Evolutionary conservation across 2,329 filamentous ascomycete genomes (phyloP), one percentile per base, ranked within the genome.

Genomic region (Hirsutella minnesotensis): DNA sequence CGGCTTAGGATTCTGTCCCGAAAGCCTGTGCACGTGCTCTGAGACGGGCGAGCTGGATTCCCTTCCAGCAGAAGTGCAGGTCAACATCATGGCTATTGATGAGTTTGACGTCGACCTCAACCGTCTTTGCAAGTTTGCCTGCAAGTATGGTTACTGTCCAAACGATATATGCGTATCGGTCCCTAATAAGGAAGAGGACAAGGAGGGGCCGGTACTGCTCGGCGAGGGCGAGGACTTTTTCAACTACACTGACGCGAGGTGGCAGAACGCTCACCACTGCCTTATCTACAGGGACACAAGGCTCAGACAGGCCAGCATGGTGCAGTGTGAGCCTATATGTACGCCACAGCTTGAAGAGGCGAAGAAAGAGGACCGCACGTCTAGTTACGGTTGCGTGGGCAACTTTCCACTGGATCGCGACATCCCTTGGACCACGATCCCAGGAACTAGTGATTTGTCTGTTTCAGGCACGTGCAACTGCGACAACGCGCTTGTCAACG

Each of bases 121-220:
- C 40, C 40, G 40, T 15, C 30, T 42, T 3, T 42, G 40, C 40
- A 42, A 19, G 21, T 42, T 42, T 36, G 30, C 30, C 9, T 36
- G 40, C 40, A 42, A 36, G 20, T 27, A 42, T 20, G 30, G 30
- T 20, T 22, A 22, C 19, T 42, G 40, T n/a, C 30, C 40, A 2
- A 33, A 42, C 7, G 19, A 42, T 7, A n/a, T 42, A 3, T 42
- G 40, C 30, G 15, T 13, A 18, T 8, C 31, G 13, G 15, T 16
- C 4, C 31, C 7, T 15, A 8, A n/a, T 9, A 13, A 9, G 31
- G 31, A 10, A 7, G 31, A 16, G 7, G 3, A 7, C 7, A 34
- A 16, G 9, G 15, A n/a, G 31, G n/a, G 31, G 18, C 7, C 9
- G 15, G 9, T 8, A 34, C 7, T 34, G 15, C 4, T 31, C n/a